Percentiles rank a stretch among this genome's conserved stretches.
These are phyloP conservation scores for Citrus maxima DNA, from an alignment of 345 rosid species.

Conservation along the genomic window DNA sequence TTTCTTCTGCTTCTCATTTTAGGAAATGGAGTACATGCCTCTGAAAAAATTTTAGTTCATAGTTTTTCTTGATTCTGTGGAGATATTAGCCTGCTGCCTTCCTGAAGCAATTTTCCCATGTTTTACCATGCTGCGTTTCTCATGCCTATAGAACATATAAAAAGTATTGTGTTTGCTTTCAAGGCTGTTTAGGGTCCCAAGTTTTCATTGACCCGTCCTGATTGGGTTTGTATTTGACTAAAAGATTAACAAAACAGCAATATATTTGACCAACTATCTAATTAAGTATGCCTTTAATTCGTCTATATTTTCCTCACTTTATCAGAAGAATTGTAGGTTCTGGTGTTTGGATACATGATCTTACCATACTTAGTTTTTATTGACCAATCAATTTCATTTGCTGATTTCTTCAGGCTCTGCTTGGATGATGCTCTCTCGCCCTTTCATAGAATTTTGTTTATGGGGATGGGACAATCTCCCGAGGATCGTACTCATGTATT, in stretches of 20 bases:
- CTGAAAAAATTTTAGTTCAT: neutral
- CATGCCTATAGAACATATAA: neutral
- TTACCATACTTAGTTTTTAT: neutral
- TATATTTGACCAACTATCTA: neutral
- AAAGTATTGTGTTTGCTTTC: neutral
- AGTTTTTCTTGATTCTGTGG: neutral
- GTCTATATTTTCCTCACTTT: neutral
- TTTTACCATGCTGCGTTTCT: neutral
- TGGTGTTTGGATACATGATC: conserved; percentile 1
- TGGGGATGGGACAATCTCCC: conserved; percentile 98
- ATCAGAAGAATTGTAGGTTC: neutral
- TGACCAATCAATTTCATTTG: conserved; percentile 1
- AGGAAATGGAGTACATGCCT: neutral
- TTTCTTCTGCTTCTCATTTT: neutral
- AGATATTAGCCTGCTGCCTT: neutral
- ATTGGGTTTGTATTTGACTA: neutral
- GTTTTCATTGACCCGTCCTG: neutral
- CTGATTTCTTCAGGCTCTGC: conserved; percentile 63
- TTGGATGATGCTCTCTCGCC: conserved; percentile 89
- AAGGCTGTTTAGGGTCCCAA: neutral
- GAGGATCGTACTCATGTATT: conserved; percentile 77
- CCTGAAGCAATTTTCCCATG: neutral
- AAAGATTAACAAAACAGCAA: neutral
- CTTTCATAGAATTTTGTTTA: conserved; percentile 70
- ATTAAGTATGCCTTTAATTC: neutral